Conservation (phyloP, 768 basidiomycete species). For the Fistulinella prunicolor region DNA sequence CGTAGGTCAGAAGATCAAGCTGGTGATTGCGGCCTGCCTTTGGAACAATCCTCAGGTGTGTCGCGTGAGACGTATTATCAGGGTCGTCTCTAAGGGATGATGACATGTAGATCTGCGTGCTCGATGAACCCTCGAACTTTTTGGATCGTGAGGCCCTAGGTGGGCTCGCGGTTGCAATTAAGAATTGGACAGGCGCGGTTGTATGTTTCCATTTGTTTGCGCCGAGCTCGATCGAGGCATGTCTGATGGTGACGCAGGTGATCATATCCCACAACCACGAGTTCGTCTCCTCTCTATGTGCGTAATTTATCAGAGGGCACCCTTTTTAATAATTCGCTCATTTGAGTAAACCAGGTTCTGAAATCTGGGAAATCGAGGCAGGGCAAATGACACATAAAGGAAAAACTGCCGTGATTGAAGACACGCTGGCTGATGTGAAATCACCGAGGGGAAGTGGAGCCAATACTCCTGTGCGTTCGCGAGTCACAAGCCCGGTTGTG, state of each 20-base stretch:
- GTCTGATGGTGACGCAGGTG: conserved; percentile 47
- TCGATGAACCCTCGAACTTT: conserved; percentile 96
- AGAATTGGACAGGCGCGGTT: conserved; percentile 91
- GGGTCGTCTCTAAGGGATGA: conserved; percentile 7
- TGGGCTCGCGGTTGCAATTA: conserved; percentile 91
- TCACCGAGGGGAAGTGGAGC: conserved; percentile 66
- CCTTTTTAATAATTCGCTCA: conserved; percentile 15
- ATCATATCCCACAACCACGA: conserved; percentile 97
- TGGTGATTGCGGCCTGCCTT: conserved; percentile 89
- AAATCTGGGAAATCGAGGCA: conserved; percentile 92
- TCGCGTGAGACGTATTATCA: conserved; percentile 1
- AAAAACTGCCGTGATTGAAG: conserved; percentile 82
- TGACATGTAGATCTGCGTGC: conserved; percentile 56
- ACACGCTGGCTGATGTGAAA: conserved; percentile 70
- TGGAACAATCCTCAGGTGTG: conserved; percentile 93
- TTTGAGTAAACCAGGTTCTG: conserved; percentile 54
- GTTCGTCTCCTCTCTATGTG: conserved; percentile 80
- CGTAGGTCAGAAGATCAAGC: conserved; percentile 92
- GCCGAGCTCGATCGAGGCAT: conserved; percentile 10
- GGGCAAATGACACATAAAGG: conserved; percentile 87
- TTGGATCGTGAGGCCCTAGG: conserved; percentile 95
- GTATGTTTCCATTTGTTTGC: conserved; percentile 37
- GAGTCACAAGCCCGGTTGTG: conserved; percentile 64
- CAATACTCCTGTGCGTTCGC: conserved; percentile 71
- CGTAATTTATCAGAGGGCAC: conserved; percentile 30